Base-by-base conservation (phyloP, 2,329 filamentous ascomycete species). In the Pseudopithomyces chartarum region DNA sequence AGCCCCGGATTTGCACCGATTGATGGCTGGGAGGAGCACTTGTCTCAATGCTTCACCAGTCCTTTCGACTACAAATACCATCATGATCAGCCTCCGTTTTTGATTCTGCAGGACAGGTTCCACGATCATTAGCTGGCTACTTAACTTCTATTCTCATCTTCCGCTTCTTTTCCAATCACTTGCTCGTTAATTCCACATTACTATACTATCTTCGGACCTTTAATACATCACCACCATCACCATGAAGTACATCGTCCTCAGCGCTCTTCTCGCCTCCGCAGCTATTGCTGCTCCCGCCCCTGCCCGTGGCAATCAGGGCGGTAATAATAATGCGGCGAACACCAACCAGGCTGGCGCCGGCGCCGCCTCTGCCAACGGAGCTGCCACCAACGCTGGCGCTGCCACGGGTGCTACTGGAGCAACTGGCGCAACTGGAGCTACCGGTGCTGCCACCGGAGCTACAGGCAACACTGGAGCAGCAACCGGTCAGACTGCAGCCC, bases 211-310 rank as follows among this genome's bases (percentile, higher is more conserved):
- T 55, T 66, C 64, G 53, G 59, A 52, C 62, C 47, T 36, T 17
- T 19, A 47, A 58, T 19, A 29, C 26, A 29, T 29, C n/a, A n/a
- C 49, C 40, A 57, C 52, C 56, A 55, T 64, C 67, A 73, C 49
- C 20, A 74, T 74, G 71, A 73, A 73, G 69, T 73, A 73, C 65
- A 67, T 72, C 61, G 60, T 73, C 55, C 59, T 74, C 61, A 62
- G 67, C 54, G 70, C 71, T 48, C 66, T 74, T 43, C 68, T 73
- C 52, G 63, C 65, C 39, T 71, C 69, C 22, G 69, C 70, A 36
- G 70, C 55, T 38, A 60, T 73, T 47, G 71, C 70, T 57, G 71
- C 66, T 58, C 71, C 70, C 19, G 56, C 68, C 65, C 71, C 22
- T 67, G 67, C 56, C 54, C 61, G 29, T 54, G 32, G 33, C 8